Base-by-base conservation (phyloP, 345 rosid genomes). In the Gossypium rotundifolium region DNA sequence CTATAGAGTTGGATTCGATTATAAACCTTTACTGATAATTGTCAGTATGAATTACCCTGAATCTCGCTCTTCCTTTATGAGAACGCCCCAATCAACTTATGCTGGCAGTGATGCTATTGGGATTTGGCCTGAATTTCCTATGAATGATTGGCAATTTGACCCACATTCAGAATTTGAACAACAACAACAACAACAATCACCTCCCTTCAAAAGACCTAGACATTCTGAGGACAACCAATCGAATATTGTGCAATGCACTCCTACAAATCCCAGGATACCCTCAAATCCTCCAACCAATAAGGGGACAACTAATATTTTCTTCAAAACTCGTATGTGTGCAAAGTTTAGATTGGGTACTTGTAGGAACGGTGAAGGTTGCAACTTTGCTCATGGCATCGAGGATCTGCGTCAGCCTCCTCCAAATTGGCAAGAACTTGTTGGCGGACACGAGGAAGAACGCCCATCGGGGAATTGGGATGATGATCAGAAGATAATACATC, bases 391-490 rank as follows among this genome's bases (percentile, higher is more conserved):
- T 74, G 99, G 98, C 2, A 68, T 83, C 8, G 97, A 91, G 82
- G 99, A 95, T 76, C 68, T 93, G 83, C 88, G 97, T 75, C 98
- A 88, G 67, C 94, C 99, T 3, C 99, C 99, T 0, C 90, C 93
- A 40, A 95, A 93, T 75, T 95, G 99, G 98, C 94, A 95, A 77
- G 97, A 95, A 64, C 87, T 95, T 38, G 96, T 88, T 12, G 94
- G 88, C 29, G 63, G 87, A 23, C 80, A 81, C 0, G 97, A 83
- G 54, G 93, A 86, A 66, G 93, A 77, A 76, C 81, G 65, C 38
- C 74, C 83, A n/a, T 71, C 76, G 2, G 90, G 71, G 44, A 90
- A 80, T 73, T 85, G 98, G 94, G 96, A 95, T 33, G 98, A 91
- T 74, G 99, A 95, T 83, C 93, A 88, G 77, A 91, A 88, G 86